Conservation (phyloP, 805 yeast genomes). For the Ogataea pini region DNA sequence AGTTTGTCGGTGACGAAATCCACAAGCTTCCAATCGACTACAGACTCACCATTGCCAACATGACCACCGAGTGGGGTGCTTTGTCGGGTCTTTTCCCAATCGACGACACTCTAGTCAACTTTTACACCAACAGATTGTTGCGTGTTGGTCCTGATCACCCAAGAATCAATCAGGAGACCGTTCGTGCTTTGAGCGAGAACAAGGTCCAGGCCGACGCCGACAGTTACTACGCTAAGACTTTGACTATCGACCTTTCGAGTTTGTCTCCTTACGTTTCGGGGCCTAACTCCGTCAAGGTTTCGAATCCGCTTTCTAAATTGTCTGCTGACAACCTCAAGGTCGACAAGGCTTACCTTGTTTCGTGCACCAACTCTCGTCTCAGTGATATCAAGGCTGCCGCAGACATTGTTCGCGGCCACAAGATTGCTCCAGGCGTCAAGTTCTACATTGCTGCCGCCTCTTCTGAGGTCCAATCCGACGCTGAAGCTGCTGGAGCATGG, state of each 20-base stretch:
- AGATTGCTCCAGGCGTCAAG: conserved; percentile 87
- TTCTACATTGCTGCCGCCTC: conserved; percentile 98
- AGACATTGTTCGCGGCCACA: conserved; percentile 73
- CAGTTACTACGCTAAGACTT: conserved; percentile 86
- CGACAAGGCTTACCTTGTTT: conserved; percentile 94
- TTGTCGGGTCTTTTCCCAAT: conserved; percentile 97
- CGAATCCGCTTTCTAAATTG: conserved; percentile 74
- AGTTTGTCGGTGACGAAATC: conserved; percentile 84
- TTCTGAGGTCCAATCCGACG: conserved; percentile 87
- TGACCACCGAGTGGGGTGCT: conserved; percentile 99
- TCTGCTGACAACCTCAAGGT: conserved; percentile 72
- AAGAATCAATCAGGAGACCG: conserved; percentile 66
- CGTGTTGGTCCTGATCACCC: conserved; percentile 61
- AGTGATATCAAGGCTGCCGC: conserved; percentile 96
- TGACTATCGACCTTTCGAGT: conserved; percentile 75
- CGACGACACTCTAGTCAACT: conserved; percentile 72
- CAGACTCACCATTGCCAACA: conserved; percentile 90
- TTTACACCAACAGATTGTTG: conserved; percentile 67
- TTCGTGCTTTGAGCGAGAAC: conserved; percentile 50
- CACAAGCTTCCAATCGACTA: conserved; percentile 72
- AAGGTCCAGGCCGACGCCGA: conserved; percentile 61
- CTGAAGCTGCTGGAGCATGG: conserved; percentile 93
- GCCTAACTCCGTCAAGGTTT: conserved; percentile 94
- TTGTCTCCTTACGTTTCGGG: conserved; percentile 91
- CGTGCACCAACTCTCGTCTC: conserved; percentile 94